phyloP scores from a whole-genome alignment of 225 moss, liverwort and hornwort genomes.

The Anthoceros angustus region DNA sequence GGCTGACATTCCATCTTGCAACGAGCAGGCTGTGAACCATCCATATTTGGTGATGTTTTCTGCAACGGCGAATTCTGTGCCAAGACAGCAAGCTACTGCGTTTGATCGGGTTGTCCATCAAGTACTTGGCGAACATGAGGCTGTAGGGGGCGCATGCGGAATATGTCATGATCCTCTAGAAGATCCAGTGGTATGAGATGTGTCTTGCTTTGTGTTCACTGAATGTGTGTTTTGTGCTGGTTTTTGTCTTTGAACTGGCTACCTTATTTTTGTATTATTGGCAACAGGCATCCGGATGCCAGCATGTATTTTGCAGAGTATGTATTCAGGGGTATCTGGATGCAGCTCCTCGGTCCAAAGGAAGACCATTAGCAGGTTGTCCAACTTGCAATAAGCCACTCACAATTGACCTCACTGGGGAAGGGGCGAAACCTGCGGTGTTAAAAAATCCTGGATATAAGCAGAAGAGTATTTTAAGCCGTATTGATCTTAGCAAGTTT shows the following conservation, averaged over 20 bases:
- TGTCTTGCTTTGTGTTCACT: neutral
- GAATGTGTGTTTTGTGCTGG: neutral
- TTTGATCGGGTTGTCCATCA: conserved; percentile 9
- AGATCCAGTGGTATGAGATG: conserved; percentile 28
- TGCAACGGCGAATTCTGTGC: conserved; percentile 18
- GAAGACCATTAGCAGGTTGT: conserved; percentile 16
- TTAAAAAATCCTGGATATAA: conserved; percentile 18
- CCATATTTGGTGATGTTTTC: conserved; percentile 49
- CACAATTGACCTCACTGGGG: conserved; percentile 28
- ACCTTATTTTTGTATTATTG: neutral
- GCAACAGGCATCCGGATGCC: conserved; percentile 28
- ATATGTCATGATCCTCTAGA: conserved; percentile 42
- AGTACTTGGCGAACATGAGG: neutral
- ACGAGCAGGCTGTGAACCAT: conserved; percentile 41
- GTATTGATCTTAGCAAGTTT: conserved; percentile 31
- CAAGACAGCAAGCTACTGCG: conserved; percentile 13
- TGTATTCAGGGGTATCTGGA: conserved; percentile 31
- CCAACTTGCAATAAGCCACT: conserved; percentile 41
- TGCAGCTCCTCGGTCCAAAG: conserved; percentile 12
- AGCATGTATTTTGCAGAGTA: conserved; percentile 31
- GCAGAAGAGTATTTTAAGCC: conserved; percentile 29
- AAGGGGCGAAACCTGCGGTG: conserved; percentile 9
- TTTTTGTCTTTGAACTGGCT: neutral
- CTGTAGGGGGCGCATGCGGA: conserved; percentile 18
- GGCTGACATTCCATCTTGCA: neutral